These are phyloP conservation scores for Ophiorrhiza pumila DNA, from an alignment of 257 asterid genomes.

Conservation along the genomic window DNA sequence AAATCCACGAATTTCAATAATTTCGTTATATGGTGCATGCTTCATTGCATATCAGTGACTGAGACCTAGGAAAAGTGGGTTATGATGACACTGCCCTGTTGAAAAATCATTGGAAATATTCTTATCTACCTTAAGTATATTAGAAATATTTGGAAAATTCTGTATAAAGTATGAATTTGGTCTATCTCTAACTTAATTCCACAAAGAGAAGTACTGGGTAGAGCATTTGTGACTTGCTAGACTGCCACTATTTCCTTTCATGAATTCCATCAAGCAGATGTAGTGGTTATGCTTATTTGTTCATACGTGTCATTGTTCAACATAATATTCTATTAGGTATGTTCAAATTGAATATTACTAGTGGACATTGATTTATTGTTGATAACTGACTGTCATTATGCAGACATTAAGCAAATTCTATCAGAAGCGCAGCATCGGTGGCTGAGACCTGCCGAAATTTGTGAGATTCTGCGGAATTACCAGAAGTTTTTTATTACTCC, in stretches of 20 bases:
- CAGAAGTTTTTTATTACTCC: slow-evolving; percentile 65
- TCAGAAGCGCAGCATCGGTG: slow-evolving; percentile 80
- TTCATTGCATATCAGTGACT: no score
- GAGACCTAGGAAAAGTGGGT: neutral
- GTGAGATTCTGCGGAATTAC: slow-evolving; percentile 73
- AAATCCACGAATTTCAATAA: no score
- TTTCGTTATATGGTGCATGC: no score
- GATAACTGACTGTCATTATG: slow-evolving; percentile 28
- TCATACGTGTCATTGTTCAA: neutral
- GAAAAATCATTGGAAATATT: neutral
- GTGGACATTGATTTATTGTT: neutral
- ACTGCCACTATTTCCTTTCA: neutral
- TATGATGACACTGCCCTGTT: neutral
- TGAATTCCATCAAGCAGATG: neutral
- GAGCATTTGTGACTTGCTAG: neutral
- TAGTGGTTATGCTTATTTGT: neutral
- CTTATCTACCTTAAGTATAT: neutral
- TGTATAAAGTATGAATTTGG: neutral
- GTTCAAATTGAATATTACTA: neutral
- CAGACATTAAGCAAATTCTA: slow-evolving; percentile 79
- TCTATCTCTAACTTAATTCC: neutral
- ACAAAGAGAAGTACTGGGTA: neutral
- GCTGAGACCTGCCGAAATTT: slow-evolving; percentile 95
- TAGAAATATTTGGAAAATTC: neutral
- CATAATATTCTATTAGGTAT: slow-evolving; percentile 8